phyloP scores from a whole-genome alignment of 1,284 basidiomycete species.

The Ceratobasidium sp. region DNA sequence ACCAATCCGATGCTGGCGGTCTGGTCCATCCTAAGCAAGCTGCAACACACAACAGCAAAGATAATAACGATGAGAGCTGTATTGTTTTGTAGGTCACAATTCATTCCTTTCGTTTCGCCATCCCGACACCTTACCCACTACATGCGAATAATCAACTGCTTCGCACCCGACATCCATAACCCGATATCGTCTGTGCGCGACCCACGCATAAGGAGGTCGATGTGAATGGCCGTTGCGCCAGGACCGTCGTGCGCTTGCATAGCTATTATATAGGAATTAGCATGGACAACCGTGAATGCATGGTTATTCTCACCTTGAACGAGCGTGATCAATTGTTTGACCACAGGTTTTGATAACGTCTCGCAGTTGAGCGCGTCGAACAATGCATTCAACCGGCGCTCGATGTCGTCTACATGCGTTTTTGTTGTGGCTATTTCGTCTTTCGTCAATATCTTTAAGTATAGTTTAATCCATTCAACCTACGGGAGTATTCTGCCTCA shows the following conservation, averaged over 20 bases:
- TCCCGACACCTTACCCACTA: constrained; percentile 13
- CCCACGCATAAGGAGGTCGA: constrained; percentile 80
- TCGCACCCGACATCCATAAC: constrained; percentile 88
- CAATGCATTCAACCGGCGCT: constrained; percentile 85
- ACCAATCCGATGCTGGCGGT: constrained; percentile 52
- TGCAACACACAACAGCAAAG: too few relatives aligned
- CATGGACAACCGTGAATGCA: constrained; percentile 31
- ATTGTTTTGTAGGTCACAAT: constrained; percentile 47
- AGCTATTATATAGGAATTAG: constrained; percentile 60
- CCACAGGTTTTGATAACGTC: constrained; percentile 77
- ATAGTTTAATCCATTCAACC: constrained; percentile 53
- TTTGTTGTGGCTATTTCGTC: constrained; percentile 75
- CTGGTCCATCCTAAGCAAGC: neutral
- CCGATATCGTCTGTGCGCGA: constrained; percentile 85
- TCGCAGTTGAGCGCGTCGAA: constrained; percentile 95
- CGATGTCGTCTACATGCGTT: constrained; percentile 90
- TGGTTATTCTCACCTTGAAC: constrained; percentile 68
- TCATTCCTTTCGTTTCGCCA: constrained; percentile 2
- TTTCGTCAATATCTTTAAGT: constrained; percentile 42
- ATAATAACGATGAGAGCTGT: neutral
- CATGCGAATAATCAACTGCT: constrained; percentile 67
- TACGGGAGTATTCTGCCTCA: constrained; percentile 81
- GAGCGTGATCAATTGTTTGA: constrained; percentile 76
- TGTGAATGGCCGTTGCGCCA: constrained; percentile 79
- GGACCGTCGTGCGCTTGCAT: constrained; percentile 80